Percentiles rank a stretch among this genome's conserved stretches.
These are phyloP conservation scores for Neofusicoccum umdonicola DNA, from an alignment of 2,329 filamentous ascomycete species.

Conservation along the genomic window DNA sequence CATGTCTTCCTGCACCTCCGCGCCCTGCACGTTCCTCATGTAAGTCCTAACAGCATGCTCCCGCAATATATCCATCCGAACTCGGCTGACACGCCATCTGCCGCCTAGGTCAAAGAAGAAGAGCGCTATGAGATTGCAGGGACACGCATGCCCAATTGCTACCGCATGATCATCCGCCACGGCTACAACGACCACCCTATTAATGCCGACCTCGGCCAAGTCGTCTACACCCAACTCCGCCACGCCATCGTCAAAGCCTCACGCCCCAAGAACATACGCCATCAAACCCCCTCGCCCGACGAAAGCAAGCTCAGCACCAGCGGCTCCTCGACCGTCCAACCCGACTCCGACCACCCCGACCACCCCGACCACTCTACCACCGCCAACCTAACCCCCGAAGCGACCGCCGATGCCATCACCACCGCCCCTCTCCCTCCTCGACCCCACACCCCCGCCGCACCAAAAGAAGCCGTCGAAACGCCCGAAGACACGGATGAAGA, in stretches of 20 bases:
- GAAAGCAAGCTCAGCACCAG: background rate
- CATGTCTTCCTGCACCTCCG: conserved; percentile 74
- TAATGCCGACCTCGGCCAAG: conserved; percentile 59
- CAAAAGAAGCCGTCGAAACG: background rate
- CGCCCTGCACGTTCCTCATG: conserved; percentile 55
- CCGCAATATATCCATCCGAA: background rate
- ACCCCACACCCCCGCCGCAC: background rate
- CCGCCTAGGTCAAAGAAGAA: conserved; percentile 29
- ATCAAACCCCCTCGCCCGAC: background rate
- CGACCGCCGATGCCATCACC: background rate
- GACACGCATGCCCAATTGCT: conserved; percentile 59
- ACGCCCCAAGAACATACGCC: background rate
- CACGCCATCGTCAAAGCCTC: conserved; percentile 29
- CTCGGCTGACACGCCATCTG: background rate
- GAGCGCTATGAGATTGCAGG: conserved; percentile 50
- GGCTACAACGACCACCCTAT: conserved; percentile 73
- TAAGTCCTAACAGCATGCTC: conserved; percentile 39
- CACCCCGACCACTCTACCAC: background rate
- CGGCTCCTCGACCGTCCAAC: background rate
- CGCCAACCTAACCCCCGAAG: conserved; percentile 1
- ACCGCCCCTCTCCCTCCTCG: background rate
- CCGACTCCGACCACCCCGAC: background rate
- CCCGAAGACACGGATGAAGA: background rate
- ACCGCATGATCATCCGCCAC: conserved; percentile 67
- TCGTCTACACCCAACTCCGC: conserved; percentile 61